Percentiles rank a stretch among this genome's conserved stretches.
Conservation (phyloP, 768 basidiomycete species). For the Rhodotorula babjevae region DNA sequence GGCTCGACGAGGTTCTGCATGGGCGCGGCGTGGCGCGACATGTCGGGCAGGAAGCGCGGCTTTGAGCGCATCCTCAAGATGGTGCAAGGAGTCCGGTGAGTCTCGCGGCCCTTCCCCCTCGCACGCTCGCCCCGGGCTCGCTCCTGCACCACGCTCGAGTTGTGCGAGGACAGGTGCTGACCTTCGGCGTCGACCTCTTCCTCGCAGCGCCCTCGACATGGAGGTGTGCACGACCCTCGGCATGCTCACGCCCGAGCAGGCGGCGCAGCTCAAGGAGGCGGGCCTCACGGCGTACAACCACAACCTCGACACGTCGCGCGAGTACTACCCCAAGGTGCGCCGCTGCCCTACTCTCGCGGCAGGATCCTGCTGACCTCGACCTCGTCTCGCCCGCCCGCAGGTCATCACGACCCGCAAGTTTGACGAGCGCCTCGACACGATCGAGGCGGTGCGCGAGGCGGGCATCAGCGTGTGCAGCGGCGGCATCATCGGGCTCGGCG, state of each 20-base stretch:
- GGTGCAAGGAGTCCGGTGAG: slow-evolving; percentile 57
- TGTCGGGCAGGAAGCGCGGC: slow-evolving; percentile 83
- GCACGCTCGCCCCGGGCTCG: too few species aligned
- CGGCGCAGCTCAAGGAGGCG: slow-evolving; percentile 82
- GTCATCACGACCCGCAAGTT: slow-evolving; percentile 93
- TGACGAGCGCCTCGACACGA: slow-evolving; percentile 86
- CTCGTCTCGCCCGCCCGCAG: slow-evolving; percentile 49
- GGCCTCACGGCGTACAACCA: slow-evolving; percentile 98
- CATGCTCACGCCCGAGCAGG: slow-evolving; percentile 92
- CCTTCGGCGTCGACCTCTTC: background rate
- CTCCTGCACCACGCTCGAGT: background rate
- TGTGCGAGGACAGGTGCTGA: background rate
- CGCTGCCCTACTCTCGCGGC: background rate
- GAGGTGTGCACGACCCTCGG: slow-evolving; percentile 98
- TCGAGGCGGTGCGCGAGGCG: slow-evolving; percentile 82
- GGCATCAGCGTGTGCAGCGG: slow-evolving; percentile 97
- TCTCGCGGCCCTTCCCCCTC: background rate
- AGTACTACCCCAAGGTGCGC: slow-evolving; percentile 83
- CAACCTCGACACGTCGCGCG: slow-evolving; percentile 94
- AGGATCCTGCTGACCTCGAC: background rate
- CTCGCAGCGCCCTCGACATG: slow-evolving; percentile 81
- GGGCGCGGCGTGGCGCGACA: slow-evolving; percentile 97
- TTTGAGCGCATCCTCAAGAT: slow-evolving; percentile 89
- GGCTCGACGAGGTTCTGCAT: slow-evolving; percentile 97
- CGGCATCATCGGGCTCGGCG: slow-evolving; percentile 90